Base-by-base conservation (phyloP, 345 rosid genomes). In the Salix suchowensis region DNA sequence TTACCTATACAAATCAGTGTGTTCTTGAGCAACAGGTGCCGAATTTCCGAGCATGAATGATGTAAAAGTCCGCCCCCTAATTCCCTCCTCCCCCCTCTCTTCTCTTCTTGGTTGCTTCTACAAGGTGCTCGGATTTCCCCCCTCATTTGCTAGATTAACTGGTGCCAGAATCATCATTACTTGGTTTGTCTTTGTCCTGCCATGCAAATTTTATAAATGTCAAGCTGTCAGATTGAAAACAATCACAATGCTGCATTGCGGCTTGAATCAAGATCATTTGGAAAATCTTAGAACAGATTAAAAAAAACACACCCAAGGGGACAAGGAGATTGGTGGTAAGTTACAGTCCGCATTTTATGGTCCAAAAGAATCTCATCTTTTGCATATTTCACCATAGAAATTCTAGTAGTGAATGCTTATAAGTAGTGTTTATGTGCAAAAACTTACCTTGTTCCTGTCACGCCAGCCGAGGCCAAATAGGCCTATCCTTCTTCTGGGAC, bases 381-480 rank as follows among this genome's bases (percentile, higher is more conserved):
- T 48, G 54, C 54, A 48, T 48, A 48, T 48, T 48, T 48, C 19
- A 48, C 6, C 0, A 48, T 48, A 48, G 21, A 48, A 48, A 48
- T 15, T 48, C 6, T 48, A 48, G 6, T 0, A 10, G 21, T 67
- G 67, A 74, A 36, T 10, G 39, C 52, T 71, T 46, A 37, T 18
- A 65, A 0, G 21, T 48, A 48, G 5, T 15, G 54, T 48, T 48
- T 26, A 58, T 40, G 48, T 55, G 36, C 71, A 79, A 55, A 50
- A n/a, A 65, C 74, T 85, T 81, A 91, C 98, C 98, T 92, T 95
- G 88, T 76, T 90, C 79, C 76, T 80, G 81, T 94, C 94, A 3
- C 90, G 92, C 97, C 98, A 91, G 34, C 91, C 91, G 74, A 91
- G 86, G 50, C 90, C 90, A 74, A 92, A 67, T 70, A 90, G 77